Evolutionary conservation across 768 basidiomycete genomes (phyloP), one percentile per base, ranked within the genome.

Genomic region (Russula sp.): DNA sequence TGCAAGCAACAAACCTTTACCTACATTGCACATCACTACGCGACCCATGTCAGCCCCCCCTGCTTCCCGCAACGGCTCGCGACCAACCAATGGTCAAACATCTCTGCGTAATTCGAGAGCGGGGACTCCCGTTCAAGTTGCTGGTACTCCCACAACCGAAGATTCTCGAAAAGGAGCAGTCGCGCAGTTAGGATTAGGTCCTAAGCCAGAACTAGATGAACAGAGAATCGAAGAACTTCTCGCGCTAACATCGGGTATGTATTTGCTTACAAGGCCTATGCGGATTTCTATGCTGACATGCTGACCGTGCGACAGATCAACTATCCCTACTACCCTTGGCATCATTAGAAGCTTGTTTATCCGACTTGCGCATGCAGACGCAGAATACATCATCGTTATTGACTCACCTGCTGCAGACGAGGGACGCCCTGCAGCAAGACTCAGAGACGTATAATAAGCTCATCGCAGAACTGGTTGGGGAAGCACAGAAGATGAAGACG

Each of bases 391-490:
- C 92, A 1, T 74, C 82, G 13, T 75, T 92, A 10, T 76, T 97
- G 58, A 93, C 91, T 20, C 83, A 93, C 75, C 75, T 93, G 39
- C 76, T 95, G 63, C 93, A 97, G 74, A 80, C 83, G 42, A 81
- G 85, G 60, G 92, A 93, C 65, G 83, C 86, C 38, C 71, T 92
- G 62, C 89, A 92, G 72, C 91, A 93, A 74, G 90, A 91, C 70
- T 87, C 85, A 41, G 88, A 97, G 76, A 89, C 85, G 32, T 93
- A 93, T 69, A 95, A 97, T 73, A 87, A 85, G 16, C 78, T 94
- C 60, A 97, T 97, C 62, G 94, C 87, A 32, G 93, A 93, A 70
- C 77, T 97, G 53, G 92, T 97, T n/a, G 85, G 85, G 46, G 92
- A 96, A 73, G 93, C 94, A 38, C 90, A 91, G 70, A 91, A 88